Base-by-base conservation (phyloP, 2,329 filamentous ascomycete species). In the Neocatenulostroma microsporum region DNA sequence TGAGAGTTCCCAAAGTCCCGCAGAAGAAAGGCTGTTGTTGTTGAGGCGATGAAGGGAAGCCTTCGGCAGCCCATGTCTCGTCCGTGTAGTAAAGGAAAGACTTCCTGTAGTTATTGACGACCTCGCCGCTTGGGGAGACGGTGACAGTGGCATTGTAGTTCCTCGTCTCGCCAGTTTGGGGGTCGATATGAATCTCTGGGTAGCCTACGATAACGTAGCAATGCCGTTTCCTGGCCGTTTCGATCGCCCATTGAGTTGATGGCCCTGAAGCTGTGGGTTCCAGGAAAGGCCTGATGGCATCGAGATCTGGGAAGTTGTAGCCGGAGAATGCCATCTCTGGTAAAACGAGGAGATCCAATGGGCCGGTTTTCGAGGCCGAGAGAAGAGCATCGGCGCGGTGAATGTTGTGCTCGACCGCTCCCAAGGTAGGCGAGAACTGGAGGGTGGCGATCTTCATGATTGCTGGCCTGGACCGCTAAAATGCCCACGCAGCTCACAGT, bases 271-370 rank as follows among this genome's bases (percentile, higher is more conserved):
- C 71, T 0, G 74, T 74, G 0, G 68, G 72, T 52, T 91, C 84
- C 3, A 89, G 73, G 47, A 69, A 82, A 0, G 82, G 80, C 1
- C 62, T 61, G 28, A 89, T 86, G 2, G 84, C 70, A 21, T 73
- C 63, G 2, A 84, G 57, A 0, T 78, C 82, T 27, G 73, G 71
- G 63, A 88, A 89, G 56, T 87, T 87, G 64, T 88, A 91, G 20
- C 84, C 82, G 76, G 54, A 72, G 53, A 89, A 86, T 1, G 84
- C 81, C 57, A 89, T 63, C 55, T 89, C 84, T 0, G 84, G 83
- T 0, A 89, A 62, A 0, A 89, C 75, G 0, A 91, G 66, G 20
- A 88, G 68, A 53, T 86, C 81, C 1, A 88, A n/a, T 70, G 41
- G 30, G 30, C 36, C 23, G 38, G 62, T 2, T 0, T 69, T 62